Evolutionary conservation across 176 grass and related monocot genomes (phyloP), one percentile per base, ranked within the genome.

Genomic region (Luzula sylvatica): DNA sequence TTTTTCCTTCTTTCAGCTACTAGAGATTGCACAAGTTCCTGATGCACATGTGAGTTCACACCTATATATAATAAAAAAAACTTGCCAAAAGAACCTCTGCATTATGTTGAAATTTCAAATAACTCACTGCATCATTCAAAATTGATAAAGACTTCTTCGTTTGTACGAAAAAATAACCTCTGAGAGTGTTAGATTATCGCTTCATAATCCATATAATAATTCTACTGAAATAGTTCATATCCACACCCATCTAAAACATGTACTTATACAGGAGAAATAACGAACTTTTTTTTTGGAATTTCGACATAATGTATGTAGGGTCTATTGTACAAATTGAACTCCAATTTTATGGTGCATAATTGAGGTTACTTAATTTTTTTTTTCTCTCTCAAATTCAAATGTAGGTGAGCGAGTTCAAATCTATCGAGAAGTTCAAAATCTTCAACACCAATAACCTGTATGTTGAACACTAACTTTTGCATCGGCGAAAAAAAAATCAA

Each of bases 341-440:
- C 5, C 6, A 2, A 38, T 24, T 15, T 45, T 20, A 45, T 75
- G n/a, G 29, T 11, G 23, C 32, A 29, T 30, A 7, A 38, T 64
- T 53, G 14, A 72, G 3, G 22, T 20, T 35, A 1, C 28, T 81
- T 47, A 8, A 24, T 20, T 0, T 23, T 66, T 21, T 2, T 52
- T 53, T 48, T 56, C 24, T 65, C 8, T 38, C 20, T n/a, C 52
- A 42, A 53, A 79, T 22, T 40, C 17, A 58, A 1, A 50, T 46
- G 15, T 39, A 96, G 85, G 77, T 96, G 19, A 71, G 73, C n/a
- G 84, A 89, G 68, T 89, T 89, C 72, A 90, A 98, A 68, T 98
- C 85, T 32, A 98, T 98, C 69, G 77, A 98, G 75, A 98, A 98
- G 68, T 98, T 98, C 78, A 98, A 98, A 82, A 98, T 98, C 56